Percentiles rank a stretch among this genome's conserved stretches.
Conservation (phyloP, 78 protist genomes). For the Isochrysis galbana region DNA sequence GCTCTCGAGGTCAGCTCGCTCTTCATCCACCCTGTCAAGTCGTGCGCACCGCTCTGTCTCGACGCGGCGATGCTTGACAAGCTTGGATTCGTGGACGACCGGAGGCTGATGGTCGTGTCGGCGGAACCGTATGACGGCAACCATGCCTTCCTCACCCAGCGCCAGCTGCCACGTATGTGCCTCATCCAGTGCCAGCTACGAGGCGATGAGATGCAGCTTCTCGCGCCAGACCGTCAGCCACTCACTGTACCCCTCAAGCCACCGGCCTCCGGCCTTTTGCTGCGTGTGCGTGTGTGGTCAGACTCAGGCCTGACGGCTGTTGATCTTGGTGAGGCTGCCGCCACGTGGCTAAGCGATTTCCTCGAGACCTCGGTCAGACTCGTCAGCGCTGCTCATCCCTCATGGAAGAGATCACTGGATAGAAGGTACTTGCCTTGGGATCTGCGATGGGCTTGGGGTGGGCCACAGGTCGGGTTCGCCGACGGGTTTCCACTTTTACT, state of each 20-base stretch:
- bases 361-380: not conserved
- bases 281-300: not conserved
- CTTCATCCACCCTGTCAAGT: not conserved
- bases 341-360: not conserved
- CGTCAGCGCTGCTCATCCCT: not conserved
- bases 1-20: not conserved
- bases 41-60: not conserved
- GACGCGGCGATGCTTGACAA: not conserved
- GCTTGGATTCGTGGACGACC: not conserved
- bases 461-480: not conserved
- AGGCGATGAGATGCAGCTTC: not conserved
- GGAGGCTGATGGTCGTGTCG: not conserved
- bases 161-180: not conserved
- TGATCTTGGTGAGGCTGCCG: not conserved
- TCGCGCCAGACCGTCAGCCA: not conserved
- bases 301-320: not conserved
- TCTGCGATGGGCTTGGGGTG: not conserved
- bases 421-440: not conserved
- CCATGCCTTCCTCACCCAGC: not conserved
- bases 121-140: not conserved
- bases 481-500: constrained; percentile 16
- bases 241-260: not conserved
- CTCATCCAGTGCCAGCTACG: not conserved
- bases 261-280: not conserved
- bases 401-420: not conserved